Conservation (phyloP, 805 yeast genomes). For the Wickerhamiella qilinensis region DNA sequence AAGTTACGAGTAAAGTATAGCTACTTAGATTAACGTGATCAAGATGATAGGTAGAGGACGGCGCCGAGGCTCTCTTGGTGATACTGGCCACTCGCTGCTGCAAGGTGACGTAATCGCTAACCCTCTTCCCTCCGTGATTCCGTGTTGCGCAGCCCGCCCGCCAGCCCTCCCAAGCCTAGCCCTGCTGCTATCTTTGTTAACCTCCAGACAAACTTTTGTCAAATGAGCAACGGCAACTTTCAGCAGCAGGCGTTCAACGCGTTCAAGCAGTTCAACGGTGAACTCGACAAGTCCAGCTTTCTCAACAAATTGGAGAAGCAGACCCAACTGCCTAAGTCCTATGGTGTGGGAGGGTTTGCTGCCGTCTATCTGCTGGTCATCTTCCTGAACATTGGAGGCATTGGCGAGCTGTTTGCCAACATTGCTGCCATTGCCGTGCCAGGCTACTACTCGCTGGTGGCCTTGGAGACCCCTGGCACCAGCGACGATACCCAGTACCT, state of each 20-base stretch:
- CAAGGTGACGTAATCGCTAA: no score
- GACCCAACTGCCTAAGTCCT: slow-evolving; percentile 55
- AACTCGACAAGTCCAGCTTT: slow-evolving; percentile 21
- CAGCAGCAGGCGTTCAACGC: background rate
- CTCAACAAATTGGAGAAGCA: slow-evolving; percentile 21
- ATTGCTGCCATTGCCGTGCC: slow-evolving; percentile 84
- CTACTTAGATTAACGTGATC: no score
- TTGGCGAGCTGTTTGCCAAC: slow-evolving; percentile 88
- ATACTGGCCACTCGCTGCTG: no score
- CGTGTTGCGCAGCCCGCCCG: no score
- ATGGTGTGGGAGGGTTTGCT: slow-evolving; percentile 53
- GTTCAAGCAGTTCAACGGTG: slow-evolving; percentile 13
- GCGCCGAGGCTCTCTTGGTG: no score
- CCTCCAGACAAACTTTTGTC: background rate
- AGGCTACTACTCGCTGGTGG: slow-evolving; percentile 72
- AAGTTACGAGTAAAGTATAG: no score
- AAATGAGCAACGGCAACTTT: background rate
- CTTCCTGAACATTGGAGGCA: slow-evolving; percentile 82
- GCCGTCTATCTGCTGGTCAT: slow-evolving; percentile 58
- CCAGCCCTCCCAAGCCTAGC: background rate
- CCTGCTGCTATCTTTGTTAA: background rate
- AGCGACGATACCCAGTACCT: slow-evolving; percentile 76
- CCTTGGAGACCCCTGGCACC: slow-evolving; percentile 53
- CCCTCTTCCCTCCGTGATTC: no score
- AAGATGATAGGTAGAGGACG: no score